Percentiles rank a stretch among this genome's conserved stretches.
Conservation (phyloP, 225 moss, liverwort and hornwort genomes). For the Polytrichum commune region DNA sequence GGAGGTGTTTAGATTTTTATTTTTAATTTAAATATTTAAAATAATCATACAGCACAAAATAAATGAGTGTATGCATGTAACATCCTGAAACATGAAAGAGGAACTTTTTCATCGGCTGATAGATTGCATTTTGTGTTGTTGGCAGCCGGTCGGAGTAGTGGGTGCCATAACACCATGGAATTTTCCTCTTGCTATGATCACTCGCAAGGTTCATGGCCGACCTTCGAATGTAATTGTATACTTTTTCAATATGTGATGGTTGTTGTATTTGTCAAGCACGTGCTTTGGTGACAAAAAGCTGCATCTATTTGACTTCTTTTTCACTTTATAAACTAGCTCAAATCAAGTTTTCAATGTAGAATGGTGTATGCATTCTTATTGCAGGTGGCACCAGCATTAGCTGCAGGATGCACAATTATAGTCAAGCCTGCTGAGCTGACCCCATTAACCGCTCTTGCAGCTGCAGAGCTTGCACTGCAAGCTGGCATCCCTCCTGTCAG, state of each 20-base stretch:
- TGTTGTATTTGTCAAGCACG: too few species aligned
- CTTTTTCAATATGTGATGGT: too few species aligned
- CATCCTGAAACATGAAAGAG: too few species aligned
- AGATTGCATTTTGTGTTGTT: not conserved
- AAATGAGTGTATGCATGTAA: too few species aligned
- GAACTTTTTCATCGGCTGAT: too few species aligned
- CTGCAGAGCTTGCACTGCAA: constrained; percentile 81
- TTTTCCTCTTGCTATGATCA: constrained; percentile 94
- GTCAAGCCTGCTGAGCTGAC: constrained; percentile 92
- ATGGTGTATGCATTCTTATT: not conserved
- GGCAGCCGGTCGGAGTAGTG: constrained; percentile 89
- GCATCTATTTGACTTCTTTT: too few species aligned
- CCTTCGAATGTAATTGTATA: not conserved
- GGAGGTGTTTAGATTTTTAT: too few species aligned
- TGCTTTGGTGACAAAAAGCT: too few species aligned
- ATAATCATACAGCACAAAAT: too few species aligned
- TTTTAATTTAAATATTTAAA: too few species aligned
- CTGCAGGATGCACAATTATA: constrained; percentile 87
- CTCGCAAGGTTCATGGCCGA: constrained; percentile 69
- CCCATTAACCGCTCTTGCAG: constrained; percentile 82
- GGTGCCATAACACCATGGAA: constrained; percentile 93
- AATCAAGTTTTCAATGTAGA: not conserved
- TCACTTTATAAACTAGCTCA: too few species aligned
- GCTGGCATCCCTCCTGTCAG: constrained; percentile 73
- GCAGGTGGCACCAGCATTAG: constrained; percentile 92